Conservation (phyloP, 2,329 filamentous ascomycete genomes). For the Paecilomyces fulvus region DNA sequence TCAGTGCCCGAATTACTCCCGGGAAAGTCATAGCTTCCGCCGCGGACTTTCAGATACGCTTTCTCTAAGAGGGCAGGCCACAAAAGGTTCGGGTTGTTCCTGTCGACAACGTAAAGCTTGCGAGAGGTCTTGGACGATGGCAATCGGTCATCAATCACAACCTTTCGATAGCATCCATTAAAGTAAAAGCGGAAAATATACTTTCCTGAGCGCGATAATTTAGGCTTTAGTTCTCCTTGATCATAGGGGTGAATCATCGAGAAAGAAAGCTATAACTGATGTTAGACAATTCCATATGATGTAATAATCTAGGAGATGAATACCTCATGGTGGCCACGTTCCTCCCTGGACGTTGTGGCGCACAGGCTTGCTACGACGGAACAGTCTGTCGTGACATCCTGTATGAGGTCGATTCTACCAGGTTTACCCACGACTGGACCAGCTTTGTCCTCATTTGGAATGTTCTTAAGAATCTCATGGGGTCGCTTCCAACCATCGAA, state of each 20-base stretch:
- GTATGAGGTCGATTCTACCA: constrained; percentile 69
- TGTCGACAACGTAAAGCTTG: constrained; percentile 78
- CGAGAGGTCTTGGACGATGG: constrained; percentile 66
- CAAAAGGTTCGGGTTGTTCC: constrained; percentile 68
- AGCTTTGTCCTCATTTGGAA: constrained; percentile 14
- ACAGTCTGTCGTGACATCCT: constrained; percentile 93
- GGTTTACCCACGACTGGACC: constrained; percentile 49
- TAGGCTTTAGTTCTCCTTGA: constrained; percentile 46
- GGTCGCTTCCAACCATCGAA: constrained; percentile 81
- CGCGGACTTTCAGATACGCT: constrained; percentile 88
- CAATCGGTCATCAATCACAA: constrained; percentile 81
- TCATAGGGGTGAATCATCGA: constrained; percentile 71
- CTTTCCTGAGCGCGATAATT: constrained; percentile 68
- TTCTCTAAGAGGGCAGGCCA: constrained; percentile 95
- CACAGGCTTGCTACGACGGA: constrained; percentile 95
- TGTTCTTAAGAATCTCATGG: constrained; percentile 48
- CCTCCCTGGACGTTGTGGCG: constrained; percentile 62
- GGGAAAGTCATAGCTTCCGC: constrained; percentile 85
- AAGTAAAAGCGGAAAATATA: constrained; percentile 92
- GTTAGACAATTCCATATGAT: neutral
- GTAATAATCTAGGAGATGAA: neutral
- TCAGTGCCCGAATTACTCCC: constrained; percentile 96
- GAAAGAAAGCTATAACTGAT: constrained; percentile 52
- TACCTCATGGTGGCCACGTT: constrained; percentile 62
- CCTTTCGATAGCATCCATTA: constrained; percentile 83